Conservation (phyloP, 1,284 basidiomycete species). For the Cryptococcus floricola region DNA sequence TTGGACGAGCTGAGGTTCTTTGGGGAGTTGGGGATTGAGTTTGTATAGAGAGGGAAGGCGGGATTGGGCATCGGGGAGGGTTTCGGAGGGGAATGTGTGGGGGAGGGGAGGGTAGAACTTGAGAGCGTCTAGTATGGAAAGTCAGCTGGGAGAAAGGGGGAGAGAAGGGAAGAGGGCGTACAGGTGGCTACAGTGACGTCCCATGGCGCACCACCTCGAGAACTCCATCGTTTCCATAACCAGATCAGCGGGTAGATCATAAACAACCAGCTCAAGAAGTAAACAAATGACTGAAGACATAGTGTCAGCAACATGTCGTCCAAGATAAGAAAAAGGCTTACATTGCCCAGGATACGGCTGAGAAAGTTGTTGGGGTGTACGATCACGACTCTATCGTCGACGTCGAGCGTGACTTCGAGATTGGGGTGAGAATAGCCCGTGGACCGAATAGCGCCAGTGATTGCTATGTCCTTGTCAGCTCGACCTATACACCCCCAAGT, state of each 20-base stretch:
- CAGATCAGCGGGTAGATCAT: constrained; percentile 69
- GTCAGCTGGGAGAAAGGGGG: not conserved
- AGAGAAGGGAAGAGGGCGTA: constrained; percentile 10
- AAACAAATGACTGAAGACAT: constrained; percentile 54
- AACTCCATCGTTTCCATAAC: constrained; percentile 53
- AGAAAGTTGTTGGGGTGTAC: constrained; percentile 62
- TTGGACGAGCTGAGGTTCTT: constrained; percentile 20
- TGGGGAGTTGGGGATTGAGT: constrained; percentile 37
- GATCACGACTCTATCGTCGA: constrained; percentile 53
- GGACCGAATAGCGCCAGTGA: constrained; percentile 55
- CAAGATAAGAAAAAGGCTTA: constrained; percentile 5
- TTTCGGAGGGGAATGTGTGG: constrained; percentile 33
- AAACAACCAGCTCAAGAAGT: constrained; percentile 60
- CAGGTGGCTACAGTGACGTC: constrained; percentile 23
- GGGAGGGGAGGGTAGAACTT: constrained; percentile 43
- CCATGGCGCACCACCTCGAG: constrained; percentile 28
- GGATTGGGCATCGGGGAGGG: constrained; percentile 24
- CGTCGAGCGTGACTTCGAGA: constrained; percentile 55
- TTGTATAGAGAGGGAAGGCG: constrained; percentile 36
- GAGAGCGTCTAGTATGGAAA: constrained; percentile 21
- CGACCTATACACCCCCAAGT: not conserved
- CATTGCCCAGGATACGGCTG: constrained; percentile 59
- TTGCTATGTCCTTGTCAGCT: constrained; percentile 43
- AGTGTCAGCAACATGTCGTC: constrained; percentile 1
- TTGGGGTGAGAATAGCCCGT: constrained; percentile 56